Evolutionary conservation across 495 filamentous ascomycete species (phyloP), one percentile per base, ranked within the genome.

Genomic region (Tetracladium marchalianum): DNA sequence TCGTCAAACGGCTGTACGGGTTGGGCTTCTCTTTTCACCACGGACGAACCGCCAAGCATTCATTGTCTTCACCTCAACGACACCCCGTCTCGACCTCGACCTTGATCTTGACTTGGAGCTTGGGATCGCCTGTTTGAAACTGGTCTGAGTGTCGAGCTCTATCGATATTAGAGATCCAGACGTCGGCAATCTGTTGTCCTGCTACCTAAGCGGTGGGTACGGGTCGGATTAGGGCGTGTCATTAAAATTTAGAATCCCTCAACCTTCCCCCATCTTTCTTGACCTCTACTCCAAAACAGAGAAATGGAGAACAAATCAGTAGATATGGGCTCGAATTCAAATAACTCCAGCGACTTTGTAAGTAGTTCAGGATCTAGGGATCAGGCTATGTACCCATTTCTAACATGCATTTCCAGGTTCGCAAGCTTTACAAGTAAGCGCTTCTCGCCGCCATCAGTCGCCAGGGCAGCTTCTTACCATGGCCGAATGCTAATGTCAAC

Each of bases 341-440:
- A 57, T 40, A 57, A 55, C 47, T 60, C 57, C 17, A 60, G 57
- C 47, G 57, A 60, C 19, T 60, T 60, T 53, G 57, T 60, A 44
- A 57, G 57, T 57, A 11, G 22, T 27, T 27, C 22, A 27, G 22
- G 22, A 27, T 11, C 35, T 31, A 22, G n/a, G 27, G n/a, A 11
- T 10, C 27, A 34, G 24, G 8, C 27, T 12, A 18, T 32, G 17
- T 38, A 22, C 13, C 15, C 36, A 22, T 19, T 41, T 44, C 48
- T 41, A 35, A 50, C 35, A 11, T 11, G 2, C 6, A 33, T 24
- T 27, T 27, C 18, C 17, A 98, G 92, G 92, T 98, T 59, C 87
- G 90, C 71, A 98, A 98, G 67, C 70, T 98, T 56, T 97, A 95
- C 75, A 96, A 95, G 92, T 98, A 70, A 63, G 78, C 68, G 36